Conservation (phyloP, 176 grass and related monocot genomes). For the Aegilops sharonensis region DNA sequence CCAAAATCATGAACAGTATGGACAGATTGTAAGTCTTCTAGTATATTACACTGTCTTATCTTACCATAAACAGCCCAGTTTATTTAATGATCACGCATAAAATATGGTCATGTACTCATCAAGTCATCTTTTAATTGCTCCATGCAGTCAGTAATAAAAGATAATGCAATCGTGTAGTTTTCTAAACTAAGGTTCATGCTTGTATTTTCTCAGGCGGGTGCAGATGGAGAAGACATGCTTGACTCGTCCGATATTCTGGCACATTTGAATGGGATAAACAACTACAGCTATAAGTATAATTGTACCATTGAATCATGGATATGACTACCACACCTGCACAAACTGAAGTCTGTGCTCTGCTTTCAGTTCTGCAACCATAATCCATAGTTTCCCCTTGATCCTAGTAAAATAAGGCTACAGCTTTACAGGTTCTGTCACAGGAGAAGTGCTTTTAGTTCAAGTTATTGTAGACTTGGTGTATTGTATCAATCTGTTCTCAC, state of each 20-base stretch:
- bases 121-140: constrained; percentile 3
- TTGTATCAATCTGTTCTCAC: constrained; percentile 14
- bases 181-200: not conserved
- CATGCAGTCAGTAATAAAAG: not conserved
- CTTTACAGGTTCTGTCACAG: constrained; percentile 30
- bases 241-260: constrained; percentile 56
- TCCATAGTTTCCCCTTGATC: constrained; percentile 30
- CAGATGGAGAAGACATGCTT: constrained; percentile 75
- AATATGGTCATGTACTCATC: constrained; percentile 18
- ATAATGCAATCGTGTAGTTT: not conserved
- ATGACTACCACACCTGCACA: constrained; percentile 37
- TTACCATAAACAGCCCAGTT: not conserved
- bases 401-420: constrained; percentile 44
- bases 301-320: constrained; percentile 72
- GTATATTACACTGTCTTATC: not conserved
- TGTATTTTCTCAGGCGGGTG: constrained; percentile 42
- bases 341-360: constrained; percentile 12
- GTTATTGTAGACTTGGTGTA: constrained; percentile 16
- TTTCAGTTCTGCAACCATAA: constrained; percentile 34
- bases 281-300: constrained; percentile 55
- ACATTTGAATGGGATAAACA: constrained; percentile 60
- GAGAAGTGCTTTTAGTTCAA: constrained; percentile 31
- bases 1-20: constrained; percentile 55
- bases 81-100: not conserved
- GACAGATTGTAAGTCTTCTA: constrained; percentile 62